Evolutionary conservation across 169 alveolate species (phyloP).

Genomic region (Cryptosporidium canis): DNA sequence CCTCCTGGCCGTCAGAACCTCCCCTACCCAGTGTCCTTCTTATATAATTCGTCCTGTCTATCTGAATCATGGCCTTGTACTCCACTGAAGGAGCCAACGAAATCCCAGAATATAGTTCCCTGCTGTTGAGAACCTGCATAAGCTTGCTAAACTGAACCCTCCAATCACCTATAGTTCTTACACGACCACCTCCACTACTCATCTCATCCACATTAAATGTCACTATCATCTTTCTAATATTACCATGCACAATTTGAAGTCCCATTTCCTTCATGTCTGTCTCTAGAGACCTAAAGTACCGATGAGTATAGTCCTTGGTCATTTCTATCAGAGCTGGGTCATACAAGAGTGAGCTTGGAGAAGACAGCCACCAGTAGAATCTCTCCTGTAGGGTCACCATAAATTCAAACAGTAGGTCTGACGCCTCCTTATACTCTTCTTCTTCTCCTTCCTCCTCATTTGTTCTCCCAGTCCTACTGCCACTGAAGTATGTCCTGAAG

Average conservation of each 20-base stretch:
- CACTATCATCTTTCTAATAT: conserved; percentile 36
- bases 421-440: conserved; percentile 63
- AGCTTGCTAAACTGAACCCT: conserved; percentile 3
- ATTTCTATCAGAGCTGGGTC: conserved; percentile 79
- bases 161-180: background rate
- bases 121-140: conserved; percentile 34
- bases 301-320: conserved; percentile 52
- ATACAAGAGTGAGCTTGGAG: conserved; percentile 75
- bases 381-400: conserved; percentile 77
- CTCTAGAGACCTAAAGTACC: conserved; percentile 22
- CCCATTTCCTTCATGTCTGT: conserved; percentile 38
- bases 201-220: conserved; percentile 31
- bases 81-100: conserved; percentile 43
- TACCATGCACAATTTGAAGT: conserved; percentile 36
- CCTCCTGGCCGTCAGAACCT: background rate
- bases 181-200: background rate
- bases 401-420: conserved; percentile 76
- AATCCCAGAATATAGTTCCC: conserved; percentile 17
- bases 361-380: conserved; percentile 80
- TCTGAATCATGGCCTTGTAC: conserved; percentile 54
- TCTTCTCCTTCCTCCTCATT: background rate
- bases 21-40: conserved; percentile 41
- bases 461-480: background rate
- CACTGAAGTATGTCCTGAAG: background rate
- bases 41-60: conserved; percentile 46